Evolutionary conservation across 352 stramenopile genomes (phyloP).

Genomic region (Nothophytophthora sp.): DNA sequence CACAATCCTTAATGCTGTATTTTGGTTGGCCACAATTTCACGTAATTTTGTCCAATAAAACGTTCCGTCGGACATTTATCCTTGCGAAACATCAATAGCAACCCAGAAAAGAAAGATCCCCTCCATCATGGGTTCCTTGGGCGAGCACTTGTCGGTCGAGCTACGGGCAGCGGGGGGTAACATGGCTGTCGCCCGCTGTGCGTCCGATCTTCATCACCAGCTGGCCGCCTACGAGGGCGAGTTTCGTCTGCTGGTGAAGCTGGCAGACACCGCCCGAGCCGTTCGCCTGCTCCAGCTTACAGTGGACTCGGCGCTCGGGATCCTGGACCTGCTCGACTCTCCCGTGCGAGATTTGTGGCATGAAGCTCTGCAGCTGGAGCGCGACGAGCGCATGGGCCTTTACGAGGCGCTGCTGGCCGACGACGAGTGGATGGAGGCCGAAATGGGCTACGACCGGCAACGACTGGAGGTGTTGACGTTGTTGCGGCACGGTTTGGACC

Average conservation of each 20-base stretch:
- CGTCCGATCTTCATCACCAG: slow-evolving; percentile 11
- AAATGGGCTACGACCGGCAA: slow-evolving; percentile 15
- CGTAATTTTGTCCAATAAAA: too few species aligned
- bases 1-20: too few species aligned
- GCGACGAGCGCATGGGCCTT: slow-evolving; percentile 2
- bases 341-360: slow-evolving; percentile 7
- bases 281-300: slow-evolving; percentile 16
- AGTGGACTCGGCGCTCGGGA: slow-evolving; percentile 7
- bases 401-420: slow-evolving; percentile 16
- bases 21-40: too few species aligned
- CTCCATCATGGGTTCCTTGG: too few species aligned
- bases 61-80: too few species aligned
- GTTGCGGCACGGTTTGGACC: slow-evolving; percentile 15
- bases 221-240: slow-evolving; percentile 14
- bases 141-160: too few species aligned
- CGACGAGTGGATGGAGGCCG: slow-evolving; percentile 5
- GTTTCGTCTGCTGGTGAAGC: slow-evolving; percentile 14
- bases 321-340: background rate
- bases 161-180: background rate
- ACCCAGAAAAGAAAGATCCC: too few species aligned
- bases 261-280: slow-evolving; percentile 16
- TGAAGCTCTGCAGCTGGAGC: slow-evolving; percentile 8
- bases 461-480: slow-evolving; percentile 20
- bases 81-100: too few species aligned
- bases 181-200: slow-evolving; percentile 3